Conservation (phyloP, 2,329 filamentous ascomycete genomes). For the Periconia digitata region DNA sequence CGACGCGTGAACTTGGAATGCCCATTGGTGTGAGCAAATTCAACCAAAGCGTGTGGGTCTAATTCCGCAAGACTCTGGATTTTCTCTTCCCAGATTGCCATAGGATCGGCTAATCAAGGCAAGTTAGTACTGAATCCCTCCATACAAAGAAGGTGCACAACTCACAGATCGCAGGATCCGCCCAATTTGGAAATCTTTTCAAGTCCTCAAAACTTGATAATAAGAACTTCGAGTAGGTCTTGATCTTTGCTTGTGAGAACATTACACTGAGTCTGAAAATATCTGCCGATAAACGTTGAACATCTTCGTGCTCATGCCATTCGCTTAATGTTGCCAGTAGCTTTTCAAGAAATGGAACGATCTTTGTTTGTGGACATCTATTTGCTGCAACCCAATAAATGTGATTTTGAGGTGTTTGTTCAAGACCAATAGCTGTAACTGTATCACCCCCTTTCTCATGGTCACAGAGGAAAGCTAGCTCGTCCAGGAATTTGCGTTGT, state of each 20-base stretch:
- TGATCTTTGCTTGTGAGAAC: neutral
- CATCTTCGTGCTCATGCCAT: too few relatives aligned
- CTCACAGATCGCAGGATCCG: neutral
- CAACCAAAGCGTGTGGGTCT: neutral
- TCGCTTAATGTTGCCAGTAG: conserved; percentile 3
- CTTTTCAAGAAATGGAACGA: conserved; percentile 8
- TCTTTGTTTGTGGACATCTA: conserved; percentile 5
- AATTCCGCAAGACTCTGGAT: neutral
- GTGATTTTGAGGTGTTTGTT: conserved; percentile 12
- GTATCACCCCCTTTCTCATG: conserved; percentile 17
- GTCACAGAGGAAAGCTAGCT: conserved; percentile 14
- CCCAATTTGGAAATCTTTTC: neutral
- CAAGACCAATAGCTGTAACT: conserved; percentile 14
- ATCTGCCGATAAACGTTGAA: neutral
- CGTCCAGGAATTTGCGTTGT: conserved; percentile 11
- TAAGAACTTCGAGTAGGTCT: neutral
- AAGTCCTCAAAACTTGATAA: neutral
- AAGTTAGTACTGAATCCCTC: neutral
- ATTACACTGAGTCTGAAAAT: neutral
- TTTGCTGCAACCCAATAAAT: conserved; percentile 19
- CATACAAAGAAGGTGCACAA: neutral
- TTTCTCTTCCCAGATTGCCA: neutral
- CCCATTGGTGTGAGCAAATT: neutral
- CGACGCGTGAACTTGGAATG: neutral
- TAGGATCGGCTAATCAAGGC: neutral